A percentile compares a stretch with the other conserved stretches of the same genome.
phyloP scores from a whole-genome alignment of 192 early-diverging fungal genomes.

The Spizellomyces sp. region DNA sequence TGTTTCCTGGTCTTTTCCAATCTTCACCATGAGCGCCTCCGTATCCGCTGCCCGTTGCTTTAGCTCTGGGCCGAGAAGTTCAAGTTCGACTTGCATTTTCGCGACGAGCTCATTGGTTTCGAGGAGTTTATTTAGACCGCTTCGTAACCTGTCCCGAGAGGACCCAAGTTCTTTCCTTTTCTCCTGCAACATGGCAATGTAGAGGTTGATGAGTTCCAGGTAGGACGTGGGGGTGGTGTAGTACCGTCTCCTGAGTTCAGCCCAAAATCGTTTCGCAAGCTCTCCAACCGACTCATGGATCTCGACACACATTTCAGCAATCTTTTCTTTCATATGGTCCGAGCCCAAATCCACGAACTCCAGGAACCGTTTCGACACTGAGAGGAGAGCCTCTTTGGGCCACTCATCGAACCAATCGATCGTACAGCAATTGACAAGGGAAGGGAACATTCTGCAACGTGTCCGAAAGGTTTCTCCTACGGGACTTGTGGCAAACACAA shows the following conservation, averaged over 20 bases:
- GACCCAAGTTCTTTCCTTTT: conserved; percentile 58
- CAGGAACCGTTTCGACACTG: conserved; percentile 57
- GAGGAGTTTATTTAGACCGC: conserved; percentile 56
- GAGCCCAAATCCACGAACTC: conserved; percentile 64
- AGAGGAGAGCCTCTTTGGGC: conserved; percentile 59
- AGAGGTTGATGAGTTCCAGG: conserved; percentile 62
- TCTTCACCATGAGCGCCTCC: conserved; percentile 62
- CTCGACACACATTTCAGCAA: conserved; percentile 60
- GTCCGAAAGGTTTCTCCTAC: conserved; percentile 62
- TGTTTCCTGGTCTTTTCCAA: conserved; percentile 64
- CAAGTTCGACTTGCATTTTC: conserved; percentile 62
- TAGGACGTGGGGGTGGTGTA: conserved; percentile 66
- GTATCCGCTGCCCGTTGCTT: conserved; percentile 55
- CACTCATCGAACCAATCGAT: conserved; percentile 70
- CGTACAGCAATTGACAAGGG: conserved; percentile 63
- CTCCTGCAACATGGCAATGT: conserved; percentile 61
- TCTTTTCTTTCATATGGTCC: conserved; percentile 59
- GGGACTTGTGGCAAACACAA: conserved; percentile 61
- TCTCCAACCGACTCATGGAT: conserved; percentile 59
- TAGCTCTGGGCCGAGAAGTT: conserved; percentile 56
- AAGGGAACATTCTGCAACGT: conserved; percentile 63
- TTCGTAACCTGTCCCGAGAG: conserved; percentile 50
- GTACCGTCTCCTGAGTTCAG: conserved; percentile 53
- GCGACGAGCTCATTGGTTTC: conserved; percentile 65
- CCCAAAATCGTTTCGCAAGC: conserved; percentile 51